Evolutionary conservation across 1,139 yeast species (phyloP).

Genomic region (Pichia sp.): DNA sequence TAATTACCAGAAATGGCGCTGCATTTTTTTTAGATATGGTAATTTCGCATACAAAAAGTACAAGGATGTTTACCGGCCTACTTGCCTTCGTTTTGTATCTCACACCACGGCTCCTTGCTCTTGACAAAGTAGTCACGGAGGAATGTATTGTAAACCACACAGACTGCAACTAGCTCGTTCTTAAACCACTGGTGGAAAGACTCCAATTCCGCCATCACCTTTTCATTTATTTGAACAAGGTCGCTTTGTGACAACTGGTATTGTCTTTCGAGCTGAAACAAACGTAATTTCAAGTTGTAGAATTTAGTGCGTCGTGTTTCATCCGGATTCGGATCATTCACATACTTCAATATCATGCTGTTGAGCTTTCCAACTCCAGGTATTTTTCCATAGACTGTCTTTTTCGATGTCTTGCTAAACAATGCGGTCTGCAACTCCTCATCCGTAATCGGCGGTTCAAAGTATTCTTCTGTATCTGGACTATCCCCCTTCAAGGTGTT

Average conservation of each 20-base stretch:
- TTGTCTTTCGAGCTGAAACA: conserved; percentile 46
- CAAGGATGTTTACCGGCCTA: background rate
- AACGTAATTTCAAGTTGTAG: conserved; percentile 37
- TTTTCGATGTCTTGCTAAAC: conserved; percentile 25
- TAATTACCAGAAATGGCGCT: background rate
- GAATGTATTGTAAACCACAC: conserved; percentile 23
- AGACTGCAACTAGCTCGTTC: conserved; percentile 20
- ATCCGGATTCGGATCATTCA: conserved; percentile 53
- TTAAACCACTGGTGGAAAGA: conserved; percentile 32
- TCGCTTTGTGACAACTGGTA: conserved; percentile 45
- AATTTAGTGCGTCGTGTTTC: conserved; percentile 49
- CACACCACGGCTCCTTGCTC: conserved; percentile 25
- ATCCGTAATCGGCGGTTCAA: conserved; percentile 31
- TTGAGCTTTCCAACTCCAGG: conserved; percentile 47
- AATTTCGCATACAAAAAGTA: background rate
- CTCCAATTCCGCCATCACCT: conserved; percentile 28
- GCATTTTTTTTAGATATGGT: background rate
- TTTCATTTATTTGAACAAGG: conserved; percentile 42
- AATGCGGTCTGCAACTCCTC: conserved; percentile 36
- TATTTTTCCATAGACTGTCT: conserved; percentile 29
- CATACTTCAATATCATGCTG: conserved; percentile 48
- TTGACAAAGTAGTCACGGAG: conserved; percentile 25
- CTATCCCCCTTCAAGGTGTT: background rate
- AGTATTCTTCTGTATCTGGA: conserved; percentile 6
- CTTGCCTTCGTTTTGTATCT: background rate